Conservation (phyloP, 2,329 filamentous ascomycete genomes). For the Pseudocercospora musae region DNA sequence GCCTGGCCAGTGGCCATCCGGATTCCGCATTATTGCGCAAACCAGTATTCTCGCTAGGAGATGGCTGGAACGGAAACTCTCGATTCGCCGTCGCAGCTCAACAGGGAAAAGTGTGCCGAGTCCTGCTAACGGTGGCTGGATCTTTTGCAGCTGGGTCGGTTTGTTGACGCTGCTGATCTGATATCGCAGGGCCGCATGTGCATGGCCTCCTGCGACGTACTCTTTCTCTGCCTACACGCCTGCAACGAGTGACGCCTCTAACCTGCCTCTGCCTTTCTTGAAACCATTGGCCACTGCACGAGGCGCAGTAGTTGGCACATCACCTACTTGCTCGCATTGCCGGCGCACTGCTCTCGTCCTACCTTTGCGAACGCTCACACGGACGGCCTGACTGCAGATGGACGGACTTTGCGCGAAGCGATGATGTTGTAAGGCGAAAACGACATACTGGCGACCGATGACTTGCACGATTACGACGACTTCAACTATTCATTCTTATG, state of each 20-base stretch:
- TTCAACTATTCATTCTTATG: slow-evolving; percentile 19
- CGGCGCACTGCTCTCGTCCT: slow-evolving; percentile 8
- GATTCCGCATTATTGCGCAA: slow-evolving; percentile 6
- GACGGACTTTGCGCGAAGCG: slow-evolving; percentile 6
- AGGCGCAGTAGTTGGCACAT: slow-evolving; percentile 1
- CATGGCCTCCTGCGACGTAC: not conserved
- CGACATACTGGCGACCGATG: slow-evolving; percentile 3
- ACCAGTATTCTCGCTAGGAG: not conserved
- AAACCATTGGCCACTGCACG: not conserved
- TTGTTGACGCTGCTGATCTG: slow-evolving; percentile 3
- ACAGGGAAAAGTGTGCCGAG: slow-evolving; percentile 1
- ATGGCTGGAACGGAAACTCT: not conserved
- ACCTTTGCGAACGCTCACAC: slow-evolving; percentile 3
- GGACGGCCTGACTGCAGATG: not conserved
- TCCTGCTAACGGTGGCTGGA: slow-evolving; percentile 4
- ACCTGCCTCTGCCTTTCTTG: slow-evolving; percentile 14
- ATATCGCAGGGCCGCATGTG: not conserved
- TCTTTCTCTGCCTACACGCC: not conserved
- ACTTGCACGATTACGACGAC: slow-evolving; percentile 8
- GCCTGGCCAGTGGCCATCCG: not conserved
- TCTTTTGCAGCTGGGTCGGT: not conserved
- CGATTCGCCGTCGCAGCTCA: slow-evolving; percentile 1
- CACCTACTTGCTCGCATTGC: not conserved
- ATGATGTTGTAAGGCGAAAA: slow-evolving; percentile 16
- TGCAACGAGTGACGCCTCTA: not conserved